Base-by-base conservation (phyloP, 1,284 basidiomycete genomes). In the Naganishia albida region DNA sequence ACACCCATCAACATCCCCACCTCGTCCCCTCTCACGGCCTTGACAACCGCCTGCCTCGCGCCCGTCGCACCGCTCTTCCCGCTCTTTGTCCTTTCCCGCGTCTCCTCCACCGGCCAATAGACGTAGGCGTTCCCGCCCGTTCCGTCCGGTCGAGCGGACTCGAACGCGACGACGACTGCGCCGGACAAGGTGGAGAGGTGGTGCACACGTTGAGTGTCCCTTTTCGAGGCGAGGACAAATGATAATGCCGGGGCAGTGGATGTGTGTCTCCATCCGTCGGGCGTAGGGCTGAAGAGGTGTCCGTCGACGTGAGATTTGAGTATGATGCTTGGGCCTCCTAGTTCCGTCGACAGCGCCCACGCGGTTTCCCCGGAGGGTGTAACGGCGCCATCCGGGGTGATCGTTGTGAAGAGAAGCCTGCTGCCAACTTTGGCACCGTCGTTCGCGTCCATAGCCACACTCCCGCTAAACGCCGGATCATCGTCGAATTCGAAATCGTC, bases 221-320 rank as follows among this genome's bases (percentile, higher is more conserved):
- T 86, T 77, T 99, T 99, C 3, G 92, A 94, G 1, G 93, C 92
- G 34, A 99, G 83, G 20, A 98, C 95, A 74, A 97, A 99, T 0
- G 91, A 85, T 3, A 99, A 84, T 0, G 93, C 95, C 4, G 91
- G 88, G 75, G 87, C 91, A 0, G 93, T 96, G 12, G 85, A 83
- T 1, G 78, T 77, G 75, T 98, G 94, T 46, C 70, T 80, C 94
- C 94, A 98, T 28, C 16, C 46, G 25, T 73, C 69, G 10, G 60
- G 15, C 0, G 72, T 72, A 6, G 83, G 51, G 0, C 80, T 73
- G 76, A 89, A 92, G 40, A 90, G 78, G 0, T 87, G 81, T 0
- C 93, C 95, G 72, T 98, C 94, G 25, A 97, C 82, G 53, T 88
- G 87, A 67, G 86, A 84, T 75, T 92, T 94, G 62, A 89, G 77